Percentiles rank a stretch among this genome's conserved stretches.
Conservation (phyloP, 805 yeast species). For the Tetrapisispora iriomotensis region DNA sequence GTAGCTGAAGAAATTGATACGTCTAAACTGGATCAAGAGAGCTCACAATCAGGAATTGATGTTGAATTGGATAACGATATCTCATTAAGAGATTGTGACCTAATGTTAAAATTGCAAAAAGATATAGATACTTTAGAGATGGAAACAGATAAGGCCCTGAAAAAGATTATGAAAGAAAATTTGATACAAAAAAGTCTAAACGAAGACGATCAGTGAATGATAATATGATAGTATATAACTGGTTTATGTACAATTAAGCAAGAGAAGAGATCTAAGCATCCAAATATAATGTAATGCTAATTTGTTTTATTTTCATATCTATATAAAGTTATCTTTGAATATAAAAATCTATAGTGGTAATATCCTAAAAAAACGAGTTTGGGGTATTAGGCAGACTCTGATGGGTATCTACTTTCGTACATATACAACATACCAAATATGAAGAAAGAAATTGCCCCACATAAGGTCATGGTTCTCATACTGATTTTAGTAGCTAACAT, state of each 20-base stretch:
- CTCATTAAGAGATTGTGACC: constrained; percentile 14
- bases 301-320: too few relatives aligned
- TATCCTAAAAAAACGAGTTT: too few relatives aligned
- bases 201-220: too few relatives aligned
- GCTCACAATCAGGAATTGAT: background rate
- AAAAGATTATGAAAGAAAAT: constrained; percentile 12
- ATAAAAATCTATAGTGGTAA: too few relatives aligned
- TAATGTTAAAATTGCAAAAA: constrained; percentile 32
- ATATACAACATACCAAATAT: constrained; percentile 74
- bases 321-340: too few relatives aligned
- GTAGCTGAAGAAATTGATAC: background rate
- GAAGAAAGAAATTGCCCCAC: constrained; percentile 83
- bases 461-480: constrained; percentile 83
- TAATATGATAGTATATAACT: too few relatives aligned
- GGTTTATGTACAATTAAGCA: too few relatives aligned
- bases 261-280: too few relatives aligned
- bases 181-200: too few relatives aligned
- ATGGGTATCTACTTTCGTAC: constrained; percentile 43
- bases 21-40: background rate
- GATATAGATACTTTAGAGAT: constrained; percentile 32
- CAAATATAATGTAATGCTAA: too few relatives aligned
- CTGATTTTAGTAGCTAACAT: constrained; percentile 80
- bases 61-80: background rate
- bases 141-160: constrained; percentile 36
- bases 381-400: too few relatives aligned